Evolutionary conservation across 2,329 filamentous ascomycete species (phyloP), one percentile per base, ranked within the genome.

Genomic region (Colletotrichum sp.): DNA sequence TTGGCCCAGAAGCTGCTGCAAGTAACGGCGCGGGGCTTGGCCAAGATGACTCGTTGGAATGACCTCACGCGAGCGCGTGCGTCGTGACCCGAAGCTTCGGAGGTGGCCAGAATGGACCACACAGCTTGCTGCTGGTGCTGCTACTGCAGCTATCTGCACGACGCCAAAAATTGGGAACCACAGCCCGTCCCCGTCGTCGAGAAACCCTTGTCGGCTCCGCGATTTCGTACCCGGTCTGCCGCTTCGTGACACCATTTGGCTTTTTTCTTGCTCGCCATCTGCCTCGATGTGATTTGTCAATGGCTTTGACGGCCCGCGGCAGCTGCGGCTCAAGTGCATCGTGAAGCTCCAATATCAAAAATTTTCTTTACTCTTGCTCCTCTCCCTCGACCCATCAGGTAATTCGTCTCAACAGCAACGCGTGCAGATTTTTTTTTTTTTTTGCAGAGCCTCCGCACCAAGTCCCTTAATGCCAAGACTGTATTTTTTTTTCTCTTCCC

Each of bases 121-220:
- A 36, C 39, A 62, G 28, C 59, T 62, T 62, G 59, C 59, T 32
- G 52, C 52, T 49, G 44, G 3, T 30, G 52, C 52, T 49, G n/a
- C 44, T 21, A 26, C 28, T 62, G 63, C 24, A 65, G 39, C 39
- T n/a, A 49, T 34, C 72, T 69, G 70, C 70, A 73, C 64, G 70
- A 76, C 64, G 73, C 69, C 59, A 73, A 49, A 55, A 60, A 52
- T 26, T 21, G 59, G 57, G 34, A 49, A 63, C 44, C 55, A n/a
- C 39, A 71, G 13, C 66, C 71, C 71, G 55, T 52, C 26, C 26
- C 67, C 59, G 71, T 49, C 72, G 72, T 67, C 55, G 26, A 15
- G 30, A 44, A 44, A 75, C 69, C 73, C 73, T 76, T 21, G 73
- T 69, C 64, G 57, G 74, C 74, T 70, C 74, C 74, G 74, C 74